A percentile compares a stretch with the other conserved stretches of the same genome.
Conservation (phyloP, 495 filamentous ascomycete genomes). For the Aspergillus wentii region DNA sequence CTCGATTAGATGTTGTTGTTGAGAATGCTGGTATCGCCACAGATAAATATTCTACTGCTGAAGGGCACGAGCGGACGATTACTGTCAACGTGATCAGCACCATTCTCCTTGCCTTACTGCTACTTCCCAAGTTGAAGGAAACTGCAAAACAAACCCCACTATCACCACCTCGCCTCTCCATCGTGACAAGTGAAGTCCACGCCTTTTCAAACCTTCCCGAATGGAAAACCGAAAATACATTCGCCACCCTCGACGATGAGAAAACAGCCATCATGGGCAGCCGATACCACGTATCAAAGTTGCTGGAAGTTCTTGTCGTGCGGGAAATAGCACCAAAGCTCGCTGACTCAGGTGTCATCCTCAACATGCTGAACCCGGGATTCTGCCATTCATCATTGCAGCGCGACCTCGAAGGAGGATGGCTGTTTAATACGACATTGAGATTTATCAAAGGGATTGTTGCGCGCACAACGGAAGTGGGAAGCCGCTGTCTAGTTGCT, state of each 20-base stretch:
- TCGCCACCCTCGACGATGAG: constrained; percentile 27
- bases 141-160: constrained; percentile 19
- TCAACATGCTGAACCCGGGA: constrained; percentile 51
- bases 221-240: constrained; percentile 23
- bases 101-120: constrained; percentile 37
- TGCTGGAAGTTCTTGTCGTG: constrained; percentile 44
- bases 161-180: constrained; percentile 19
- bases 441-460: constrained; percentile 21
- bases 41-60: constrained; percentile 14
- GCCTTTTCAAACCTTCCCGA: constrained; percentile 26
- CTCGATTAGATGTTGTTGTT: constrained; percentile 35
- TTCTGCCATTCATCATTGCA: constrained; percentile 41
- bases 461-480: constrained; percentile 43
- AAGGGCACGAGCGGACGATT: constrained; percentile 43
- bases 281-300: constrained; percentile 48
- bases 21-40: constrained; percentile 43
- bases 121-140: constrained; percentile 36
- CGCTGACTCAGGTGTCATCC: constrained; percentile 34
- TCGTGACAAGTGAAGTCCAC: constrained; percentile 40
- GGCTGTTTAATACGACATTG: no score
- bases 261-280: constrained; percentile 18
- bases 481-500: constrained; percentile 39
- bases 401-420: constrained; percentile 19
- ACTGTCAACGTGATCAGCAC: constrained; percentile 52
- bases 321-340: constrained; percentile 37